Conservation (phyloP, 2,329 filamentous ascomycete species). For the Talaromyces sp. region DNA sequence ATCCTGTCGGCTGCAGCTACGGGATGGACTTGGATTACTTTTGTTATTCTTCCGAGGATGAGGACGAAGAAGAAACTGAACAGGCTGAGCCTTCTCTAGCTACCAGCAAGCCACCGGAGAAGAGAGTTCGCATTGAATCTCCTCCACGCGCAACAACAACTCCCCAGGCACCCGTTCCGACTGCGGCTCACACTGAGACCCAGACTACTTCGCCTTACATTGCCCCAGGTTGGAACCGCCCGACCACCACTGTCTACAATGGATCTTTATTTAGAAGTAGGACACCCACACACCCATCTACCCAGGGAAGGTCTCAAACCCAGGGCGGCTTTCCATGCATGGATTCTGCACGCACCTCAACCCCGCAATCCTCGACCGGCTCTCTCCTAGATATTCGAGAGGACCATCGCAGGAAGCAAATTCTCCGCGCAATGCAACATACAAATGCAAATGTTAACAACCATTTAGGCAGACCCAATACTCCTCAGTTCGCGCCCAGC, state of each 20-base stretch:
- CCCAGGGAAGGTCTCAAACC: background rate
- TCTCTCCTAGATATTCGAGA: background rate
- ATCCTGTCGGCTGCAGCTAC: slow-evolving; percentile 35
- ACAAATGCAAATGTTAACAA: background rate
- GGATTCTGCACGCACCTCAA: background rate
- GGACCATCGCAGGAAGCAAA: background rate
- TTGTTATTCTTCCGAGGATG: slow-evolving; percentile 17
- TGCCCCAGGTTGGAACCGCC: slow-evolving; percentile 4
- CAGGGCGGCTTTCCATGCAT: background rate
- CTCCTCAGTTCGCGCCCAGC: background rate
- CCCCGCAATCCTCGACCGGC: background rate
- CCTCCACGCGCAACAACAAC: background rate
- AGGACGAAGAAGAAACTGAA: slow-evolving; percentile 8
- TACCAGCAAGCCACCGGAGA: slow-evolving; percentile 1
- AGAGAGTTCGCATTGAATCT: slow-evolving; percentile 4
- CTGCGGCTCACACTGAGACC: background rate
- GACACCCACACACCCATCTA: background rate
- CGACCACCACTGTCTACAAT: slow-evolving; percentile 8
- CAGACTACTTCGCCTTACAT: background rate
- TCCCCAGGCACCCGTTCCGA: background rate
- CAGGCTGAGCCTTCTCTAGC: slow-evolving; percentile 14
- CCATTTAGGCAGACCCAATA: background rate
- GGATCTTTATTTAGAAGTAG: slow-evolving; percentile 7
- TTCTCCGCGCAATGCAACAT: background rate
- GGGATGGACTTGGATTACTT: slow-evolving; percentile 37